Conservation (phyloP, 345 rosid species). For the Ceriops decandra region DNA sequence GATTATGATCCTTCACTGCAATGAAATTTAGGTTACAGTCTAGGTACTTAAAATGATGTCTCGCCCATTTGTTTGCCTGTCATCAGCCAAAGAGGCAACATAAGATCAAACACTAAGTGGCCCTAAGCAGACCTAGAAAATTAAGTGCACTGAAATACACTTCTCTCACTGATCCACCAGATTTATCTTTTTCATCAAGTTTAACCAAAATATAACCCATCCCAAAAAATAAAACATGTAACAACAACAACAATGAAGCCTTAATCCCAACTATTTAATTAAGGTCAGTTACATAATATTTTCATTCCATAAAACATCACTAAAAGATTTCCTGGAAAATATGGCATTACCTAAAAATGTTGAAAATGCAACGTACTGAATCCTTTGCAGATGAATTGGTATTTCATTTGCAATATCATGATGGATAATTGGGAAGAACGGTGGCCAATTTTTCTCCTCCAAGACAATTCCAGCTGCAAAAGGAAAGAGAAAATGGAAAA, state of each 20-base stretch:
- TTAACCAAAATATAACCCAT: neutral
- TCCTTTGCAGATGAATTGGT: slow-evolving; percentile 30
- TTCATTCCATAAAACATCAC: neutral
- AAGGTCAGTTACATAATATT: neutral
- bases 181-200: neutral
- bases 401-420: slow-evolving; percentile 35
- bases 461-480: slow-evolving; percentile 31
- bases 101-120: neutral
- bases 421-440: slow-evolving; percentile 36
- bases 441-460: slow-evolving; percentile 39
- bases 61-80: no score
- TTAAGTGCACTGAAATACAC: neutral
- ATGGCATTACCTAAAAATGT: slow-evolving; percentile 26
- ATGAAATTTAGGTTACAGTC: no score
- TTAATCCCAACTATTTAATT: neutral
- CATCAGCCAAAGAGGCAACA: no score
- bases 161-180: neutral
- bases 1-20: no score
- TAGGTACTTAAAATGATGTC: no score
- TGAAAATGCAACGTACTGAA: slow-evolving; percentile 35
- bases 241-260: neutral
- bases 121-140: neutral
- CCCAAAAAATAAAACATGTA: no score
- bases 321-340: no score
- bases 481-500: slow-evolving; percentile 5